Evolutionary conservation across 441 rosid species (phyloP).

Genomic region (Pelargonium australe): DNA sequence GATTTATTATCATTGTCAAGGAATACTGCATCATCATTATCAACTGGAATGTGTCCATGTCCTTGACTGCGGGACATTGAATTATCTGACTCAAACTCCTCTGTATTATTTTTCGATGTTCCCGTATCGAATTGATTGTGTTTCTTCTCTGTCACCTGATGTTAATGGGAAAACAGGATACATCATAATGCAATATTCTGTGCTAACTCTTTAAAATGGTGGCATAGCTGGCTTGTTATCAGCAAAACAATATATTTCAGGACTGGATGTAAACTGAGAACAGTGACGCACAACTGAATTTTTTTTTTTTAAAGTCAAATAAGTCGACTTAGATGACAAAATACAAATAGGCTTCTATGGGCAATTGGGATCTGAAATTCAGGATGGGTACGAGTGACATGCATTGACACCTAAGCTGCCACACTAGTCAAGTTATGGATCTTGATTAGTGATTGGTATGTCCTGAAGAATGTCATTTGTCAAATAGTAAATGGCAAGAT

Average conservation of each 20-base stretch:
- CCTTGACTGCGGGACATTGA: slow-evolving; percentile 31
- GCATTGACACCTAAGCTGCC: not conserved
- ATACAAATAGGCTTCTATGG: not conserved
- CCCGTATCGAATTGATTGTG: slow-evolving; percentile 32
- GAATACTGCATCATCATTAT: slow-evolving; percentile 35
- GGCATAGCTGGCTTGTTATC: not conserved
- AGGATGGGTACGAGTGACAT: not conserved
- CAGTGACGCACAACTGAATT: not conserved
- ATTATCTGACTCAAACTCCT: slow-evolving; percentile 48
- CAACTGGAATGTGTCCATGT: slow-evolving; percentile 35
- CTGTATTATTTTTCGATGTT: slow-evolving; percentile 34
- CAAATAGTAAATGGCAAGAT: not conserved
- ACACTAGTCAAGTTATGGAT: not conserved
- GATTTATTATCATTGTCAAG: slow-evolving; percentile 42
- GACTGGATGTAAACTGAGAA: not conserved
- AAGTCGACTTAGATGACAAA: not conserved
- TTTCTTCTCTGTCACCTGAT: slow-evolving; percentile 49
- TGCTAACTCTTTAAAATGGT: not conserved
- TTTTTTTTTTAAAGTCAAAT: too few species aligned
- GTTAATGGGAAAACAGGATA: slow-evolving; percentile 8
- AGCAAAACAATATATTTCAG: not conserved
- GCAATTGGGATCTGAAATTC: not conserved
- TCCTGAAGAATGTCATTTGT: not conserved
- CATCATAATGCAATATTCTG: not conserved
- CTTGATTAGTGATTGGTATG: not conserved